Evolutionary conservation across 2,329 filamentous ascomycete species (phyloP).

Genomic region (Canariomyces notabilis): DNA sequence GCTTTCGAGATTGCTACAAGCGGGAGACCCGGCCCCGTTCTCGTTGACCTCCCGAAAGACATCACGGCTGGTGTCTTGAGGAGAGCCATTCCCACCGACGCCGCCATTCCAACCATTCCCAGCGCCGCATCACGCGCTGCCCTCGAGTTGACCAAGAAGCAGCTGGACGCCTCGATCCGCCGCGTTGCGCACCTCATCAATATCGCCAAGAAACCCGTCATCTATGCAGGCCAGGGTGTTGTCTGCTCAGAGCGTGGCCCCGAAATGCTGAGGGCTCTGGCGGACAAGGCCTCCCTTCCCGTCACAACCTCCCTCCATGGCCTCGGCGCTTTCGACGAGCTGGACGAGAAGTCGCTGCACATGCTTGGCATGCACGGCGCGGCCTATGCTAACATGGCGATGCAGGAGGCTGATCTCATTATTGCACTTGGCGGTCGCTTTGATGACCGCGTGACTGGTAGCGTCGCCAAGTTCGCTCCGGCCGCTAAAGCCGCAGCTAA

Average conservation of each 20-base stretch:
- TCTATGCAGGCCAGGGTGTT: conserved; percentile 91
- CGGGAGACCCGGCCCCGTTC: conserved; percentile 86
- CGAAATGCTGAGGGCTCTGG: conserved; percentile 73
- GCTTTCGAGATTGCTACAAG: conserved; percentile 97
- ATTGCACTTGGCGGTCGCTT: conserved; percentile 91
- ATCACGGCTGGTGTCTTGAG: conserved; percentile 81
- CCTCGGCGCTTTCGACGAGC: conserved; percentile 86
- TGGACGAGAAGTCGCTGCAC: conserved; percentile 88
- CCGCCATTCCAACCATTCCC: conserved; percentile 71
- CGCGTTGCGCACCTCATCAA: conserved; percentile 82
- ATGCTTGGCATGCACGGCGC: conserved; percentile 99
- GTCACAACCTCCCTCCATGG: conserved; percentile 95
- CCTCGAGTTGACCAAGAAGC: conserved; percentile 64
- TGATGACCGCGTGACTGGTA: conserved; percentile 88
- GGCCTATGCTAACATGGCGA: conserved; percentile 95
- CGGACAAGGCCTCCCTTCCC: conserved; percentile 85
- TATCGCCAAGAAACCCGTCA: conserved; percentile 84
- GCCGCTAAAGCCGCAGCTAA: conserved; percentile 77
- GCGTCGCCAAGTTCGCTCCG: conserved; percentile 81
- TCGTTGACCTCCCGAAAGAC: conserved; percentile 95
- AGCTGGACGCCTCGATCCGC: conserved; percentile 67
- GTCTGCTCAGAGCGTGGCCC: conserved; percentile 75
- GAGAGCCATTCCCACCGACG: conserved; percentile 72
- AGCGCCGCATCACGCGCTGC: conserved; percentile 82
- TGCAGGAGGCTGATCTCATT: conserved; percentile 94